Evolutionary conservation across 495 filamentous ascomycete genomes (phyloP).

Genomic region (Poronia punctata): DNA sequence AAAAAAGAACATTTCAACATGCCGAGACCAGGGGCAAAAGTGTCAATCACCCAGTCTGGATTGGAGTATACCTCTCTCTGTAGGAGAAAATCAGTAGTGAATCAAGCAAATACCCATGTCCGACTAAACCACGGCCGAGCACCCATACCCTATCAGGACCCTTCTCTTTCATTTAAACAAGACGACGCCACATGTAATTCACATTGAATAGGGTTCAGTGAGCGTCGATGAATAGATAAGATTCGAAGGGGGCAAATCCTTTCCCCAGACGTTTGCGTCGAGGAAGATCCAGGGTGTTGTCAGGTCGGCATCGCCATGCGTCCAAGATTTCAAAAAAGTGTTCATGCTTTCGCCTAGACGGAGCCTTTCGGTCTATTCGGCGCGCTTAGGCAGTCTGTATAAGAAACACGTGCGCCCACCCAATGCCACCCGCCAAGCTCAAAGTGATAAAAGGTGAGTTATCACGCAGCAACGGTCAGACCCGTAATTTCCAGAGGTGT

Average conservation of each 20-base stretch:
- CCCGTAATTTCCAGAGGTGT: too few species aligned
- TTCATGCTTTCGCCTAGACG: too few species aligned
- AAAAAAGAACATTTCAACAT: too few species aligned
- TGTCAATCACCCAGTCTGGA: slow-evolving; percentile 1
- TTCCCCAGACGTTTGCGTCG: neutral
- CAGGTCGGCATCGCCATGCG: too few species aligned
- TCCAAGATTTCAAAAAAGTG: too few species aligned
- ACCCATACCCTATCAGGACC: neutral
- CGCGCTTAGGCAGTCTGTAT: neutral
- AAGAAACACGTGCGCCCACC: neutral
- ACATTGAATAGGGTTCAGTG: slow-evolving; percentile 5
- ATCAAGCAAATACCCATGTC: slow-evolving; percentile 5
- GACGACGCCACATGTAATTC: slow-evolving; percentile 3
- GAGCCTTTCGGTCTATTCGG: neutral
- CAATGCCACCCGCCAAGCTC: neutral
- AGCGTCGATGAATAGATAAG: neutral
- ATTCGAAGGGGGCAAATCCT: neutral
- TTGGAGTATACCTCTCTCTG: slow-evolving; percentile 7
- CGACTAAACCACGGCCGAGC: slow-evolving; percentile 7
- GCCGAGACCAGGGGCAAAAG: neutral
- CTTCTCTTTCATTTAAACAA: slow-evolving; percentile 7
- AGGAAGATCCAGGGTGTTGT: neutral
- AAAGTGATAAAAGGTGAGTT: neutral
- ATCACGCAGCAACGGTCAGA: too few species aligned
- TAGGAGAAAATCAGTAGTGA: slow-evolving; percentile 4